These are phyloP conservation scores for Xylaria intraflava DNA, from an alignment of 495 filamentous ascomycete species.

Conservation along the genomic window DNA sequence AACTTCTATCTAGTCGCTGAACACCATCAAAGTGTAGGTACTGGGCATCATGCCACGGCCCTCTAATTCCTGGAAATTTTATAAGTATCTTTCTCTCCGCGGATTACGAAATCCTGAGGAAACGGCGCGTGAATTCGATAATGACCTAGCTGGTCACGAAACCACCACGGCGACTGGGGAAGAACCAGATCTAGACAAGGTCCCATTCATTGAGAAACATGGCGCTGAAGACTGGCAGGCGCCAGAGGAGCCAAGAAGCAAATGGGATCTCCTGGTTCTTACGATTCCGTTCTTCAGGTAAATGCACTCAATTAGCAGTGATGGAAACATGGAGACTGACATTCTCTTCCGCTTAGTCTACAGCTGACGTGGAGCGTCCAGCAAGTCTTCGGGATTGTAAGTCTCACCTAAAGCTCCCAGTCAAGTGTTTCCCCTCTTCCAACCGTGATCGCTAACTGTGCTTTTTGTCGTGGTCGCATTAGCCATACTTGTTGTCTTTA, in stretches of 20 bases:
- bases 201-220: not conserved
- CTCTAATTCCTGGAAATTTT: too few relatives aligned
- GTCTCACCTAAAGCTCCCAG: not conserved
- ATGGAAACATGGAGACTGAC: not conserved
- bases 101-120: too few relatives aligned
- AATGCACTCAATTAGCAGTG: not conserved
- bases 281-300: not conserved
- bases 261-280: not conserved
- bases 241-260: not conserved
- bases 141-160: too few relatives aligned
- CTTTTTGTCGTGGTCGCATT: not conserved
- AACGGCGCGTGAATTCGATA: not conserved
- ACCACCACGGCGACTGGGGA: not conserved
- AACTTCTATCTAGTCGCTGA: too few relatives aligned
- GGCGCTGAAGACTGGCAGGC: not conserved
- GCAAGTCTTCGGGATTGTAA: not conserved
- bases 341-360: not conserved
- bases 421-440: not conserved
- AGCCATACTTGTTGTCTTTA: not conserved
- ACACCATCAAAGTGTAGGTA: too few relatives aligned
- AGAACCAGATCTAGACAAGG: slow-evolving; percentile 11
- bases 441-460: not conserved
- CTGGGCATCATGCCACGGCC: too few relatives aligned
- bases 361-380: not conserved
- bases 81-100: too few relatives aligned